Evolutionary conservation across 2,329 filamentous ascomycete genomes (phyloP), one percentile per base, ranked within the genome.

Genomic region (Aciculosporium take): DNA sequence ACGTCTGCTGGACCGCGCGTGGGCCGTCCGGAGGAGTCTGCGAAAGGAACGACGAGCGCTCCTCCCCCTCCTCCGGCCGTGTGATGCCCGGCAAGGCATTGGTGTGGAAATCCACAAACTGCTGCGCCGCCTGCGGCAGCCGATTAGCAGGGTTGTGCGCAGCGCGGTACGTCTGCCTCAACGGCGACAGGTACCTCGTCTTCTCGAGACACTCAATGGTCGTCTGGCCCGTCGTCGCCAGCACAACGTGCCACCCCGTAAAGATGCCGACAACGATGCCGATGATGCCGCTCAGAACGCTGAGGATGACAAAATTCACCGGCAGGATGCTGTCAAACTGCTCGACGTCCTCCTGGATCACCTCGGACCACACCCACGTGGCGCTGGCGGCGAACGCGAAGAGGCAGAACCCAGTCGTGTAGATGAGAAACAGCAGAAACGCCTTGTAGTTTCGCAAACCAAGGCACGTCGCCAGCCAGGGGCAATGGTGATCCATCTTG

Each of bases 401-500:
- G 66, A 86, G 79, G 64, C 84, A 88, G 64, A 94, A 94, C 2
- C 94, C 47, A 4, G 81, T 84, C 0, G 84, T 86, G 60, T 98
- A 96, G 42, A 88, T 74, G 21, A 98, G 69, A 59, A 96, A 98
- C 3, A 96, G 72, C 40, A 98, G 60, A 57, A 98, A 98, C 0
- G 88, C 74, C 64, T 98, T 98, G 70, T 95, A 93, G 63, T 98
- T 98, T 56, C 77, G 78, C 48, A 98, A 68, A 17, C 91, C 91
- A 45, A 98, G 84, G 61, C 91, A 98, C 4, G 86, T 94, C 23
- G 91, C 89, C 38, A 98, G 72, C 91, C 91, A 98, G 13, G 91
- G 91, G 59, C 91, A 98, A 65, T 98, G 91, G 61, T 98, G 91
- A 58, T 98, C 91, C 91, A 98, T 98, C 69, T 98, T 98, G 60